These are phyloP conservation scores for Penicillium frequentans DNA, from an alignment of 2,329 filamentous ascomycete species.

Conservation along the genomic window DNA sequence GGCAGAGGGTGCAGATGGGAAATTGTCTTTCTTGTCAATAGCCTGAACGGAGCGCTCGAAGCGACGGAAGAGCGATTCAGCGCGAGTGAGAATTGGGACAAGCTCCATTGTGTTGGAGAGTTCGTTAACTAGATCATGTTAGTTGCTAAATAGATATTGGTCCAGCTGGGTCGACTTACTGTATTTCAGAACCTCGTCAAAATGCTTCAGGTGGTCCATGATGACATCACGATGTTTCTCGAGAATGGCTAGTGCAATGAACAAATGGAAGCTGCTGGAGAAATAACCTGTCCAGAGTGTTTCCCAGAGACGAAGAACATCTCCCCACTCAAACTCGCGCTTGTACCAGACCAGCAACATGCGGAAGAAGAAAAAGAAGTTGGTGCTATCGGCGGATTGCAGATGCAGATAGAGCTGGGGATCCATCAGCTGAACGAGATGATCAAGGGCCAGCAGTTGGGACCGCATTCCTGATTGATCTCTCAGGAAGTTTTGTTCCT, in stretches of 20 bases:
- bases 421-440: constrained; percentile 95
- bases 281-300: constrained; percentile 89
- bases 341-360: constrained; percentile 99
- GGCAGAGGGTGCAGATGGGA: constrained; percentile 60
- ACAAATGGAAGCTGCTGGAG: constrained; percentile 88
- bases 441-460: constrained; percentile 86
- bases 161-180: constrained; percentile 54
- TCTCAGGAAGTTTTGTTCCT: constrained; percentile 89
- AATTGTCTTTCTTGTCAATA: constrained; percentile 87
- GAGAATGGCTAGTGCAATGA: constrained; percentile 87
- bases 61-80: constrained; percentile 81
- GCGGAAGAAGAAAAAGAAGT: constrained; percentile 99
- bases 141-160: neutral
- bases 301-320: constrained; percentile 89
- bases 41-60: constrained; percentile 88
- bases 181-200: constrained; percentile 97
- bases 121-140: constrained; percentile 72
- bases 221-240: constrained; percentile 97
- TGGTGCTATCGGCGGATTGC: constrained; percentile 87
- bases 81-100: constrained; percentile 78
- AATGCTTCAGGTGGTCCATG: constrained; percentile 88
- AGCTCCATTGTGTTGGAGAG: constrained; percentile 91
- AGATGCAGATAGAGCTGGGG: constrained; percentile 90
- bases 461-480: constrained; percentile 95
- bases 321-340: constrained; percentile 87